phyloP scores from a whole-genome alignment of 83 land plant species.

The Picea abies region DNA sequence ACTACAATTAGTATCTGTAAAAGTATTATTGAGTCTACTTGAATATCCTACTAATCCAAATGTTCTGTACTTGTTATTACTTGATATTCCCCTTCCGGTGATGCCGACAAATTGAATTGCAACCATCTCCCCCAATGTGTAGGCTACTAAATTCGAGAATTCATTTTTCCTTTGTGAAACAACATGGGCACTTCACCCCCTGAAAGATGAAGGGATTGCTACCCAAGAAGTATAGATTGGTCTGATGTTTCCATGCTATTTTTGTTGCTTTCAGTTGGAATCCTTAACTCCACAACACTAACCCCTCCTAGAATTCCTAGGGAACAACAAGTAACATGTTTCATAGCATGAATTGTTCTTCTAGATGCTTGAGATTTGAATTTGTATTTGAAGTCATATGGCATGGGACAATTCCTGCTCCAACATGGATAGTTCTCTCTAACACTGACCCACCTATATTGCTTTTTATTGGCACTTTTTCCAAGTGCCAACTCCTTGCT shows the following conservation, averaged over 20 bases:
- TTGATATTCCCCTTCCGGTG: background rate
- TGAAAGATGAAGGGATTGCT: background rate
- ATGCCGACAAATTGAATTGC: background rate
- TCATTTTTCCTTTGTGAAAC: background rate
- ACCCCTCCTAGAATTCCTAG: background rate
- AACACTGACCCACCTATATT: background rate
- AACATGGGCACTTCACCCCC: background rate
- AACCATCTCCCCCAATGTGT: conserved; percentile 5
- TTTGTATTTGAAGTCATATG: background rate
- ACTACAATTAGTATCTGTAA: background rate
- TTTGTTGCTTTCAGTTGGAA: background rate
- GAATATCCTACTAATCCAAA: background rate
- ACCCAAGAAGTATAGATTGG: background rate
- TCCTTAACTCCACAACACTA: background rate
- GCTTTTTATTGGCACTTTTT: background rate
- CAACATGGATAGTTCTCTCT: background rate
- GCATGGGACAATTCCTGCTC: background rate
- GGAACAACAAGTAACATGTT: background rate
- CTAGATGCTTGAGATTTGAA: conserved; percentile 3
- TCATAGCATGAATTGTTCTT: background rate
- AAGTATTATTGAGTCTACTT: background rate
- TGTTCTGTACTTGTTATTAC: background rate
- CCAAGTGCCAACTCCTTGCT: background rate
- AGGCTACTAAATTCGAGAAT: background rate
- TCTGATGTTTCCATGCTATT: background rate